These are phyloP conservation scores for Daldinia concentrica DNA, from an alignment of 495 filamentous ascomycete species.

Conservation along the genomic window DNA sequence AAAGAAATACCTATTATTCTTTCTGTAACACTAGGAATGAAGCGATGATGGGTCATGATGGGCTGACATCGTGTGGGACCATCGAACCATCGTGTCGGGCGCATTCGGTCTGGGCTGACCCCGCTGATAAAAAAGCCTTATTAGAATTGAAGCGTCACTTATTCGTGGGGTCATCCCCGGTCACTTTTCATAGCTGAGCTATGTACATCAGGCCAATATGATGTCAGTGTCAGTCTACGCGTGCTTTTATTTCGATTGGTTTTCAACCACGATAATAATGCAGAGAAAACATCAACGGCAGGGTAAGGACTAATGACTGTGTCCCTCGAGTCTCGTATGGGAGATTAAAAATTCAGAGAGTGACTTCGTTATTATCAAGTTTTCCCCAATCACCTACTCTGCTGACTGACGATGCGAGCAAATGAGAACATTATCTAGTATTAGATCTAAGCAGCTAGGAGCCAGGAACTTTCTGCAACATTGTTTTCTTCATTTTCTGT, in stretches of 20 bases:
- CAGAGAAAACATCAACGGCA: too few relatives aligned
- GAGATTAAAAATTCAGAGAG: too few relatives aligned
- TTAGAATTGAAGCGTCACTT: background rate
- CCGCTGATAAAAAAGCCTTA: background rate
- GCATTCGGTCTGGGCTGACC: conserved; percentile 26
- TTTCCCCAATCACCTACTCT: too few relatives aligned
- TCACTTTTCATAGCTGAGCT: conserved; percentile 11
- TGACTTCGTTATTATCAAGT: too few relatives aligned
- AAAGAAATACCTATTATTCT: background rate
- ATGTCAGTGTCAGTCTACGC: conserved; percentile 32
- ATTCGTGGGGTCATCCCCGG: conserved; percentile 21
- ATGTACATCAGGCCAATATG: conserved; percentile 28
- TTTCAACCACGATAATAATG: too few relatives aligned
- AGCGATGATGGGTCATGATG: conserved; percentile 40
- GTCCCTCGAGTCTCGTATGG: too few relatives aligned
- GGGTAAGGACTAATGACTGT: too few relatives aligned
- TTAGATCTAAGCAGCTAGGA: too few relatives aligned
- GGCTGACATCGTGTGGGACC: conserved; percentile 40
- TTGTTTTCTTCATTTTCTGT: too few relatives aligned
- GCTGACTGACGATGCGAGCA: too few relatives aligned
- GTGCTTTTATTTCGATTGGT: background rate
- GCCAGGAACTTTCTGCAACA: too few relatives aligned
- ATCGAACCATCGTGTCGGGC: conserved; percentile 38
- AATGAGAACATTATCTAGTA: too few relatives aligned
- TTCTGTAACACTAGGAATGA: conserved; percentile 15